phyloP scores from a whole-genome alignment of 2,329 filamentous ascomycete genomes.

The Graphium sp. region DNA sequence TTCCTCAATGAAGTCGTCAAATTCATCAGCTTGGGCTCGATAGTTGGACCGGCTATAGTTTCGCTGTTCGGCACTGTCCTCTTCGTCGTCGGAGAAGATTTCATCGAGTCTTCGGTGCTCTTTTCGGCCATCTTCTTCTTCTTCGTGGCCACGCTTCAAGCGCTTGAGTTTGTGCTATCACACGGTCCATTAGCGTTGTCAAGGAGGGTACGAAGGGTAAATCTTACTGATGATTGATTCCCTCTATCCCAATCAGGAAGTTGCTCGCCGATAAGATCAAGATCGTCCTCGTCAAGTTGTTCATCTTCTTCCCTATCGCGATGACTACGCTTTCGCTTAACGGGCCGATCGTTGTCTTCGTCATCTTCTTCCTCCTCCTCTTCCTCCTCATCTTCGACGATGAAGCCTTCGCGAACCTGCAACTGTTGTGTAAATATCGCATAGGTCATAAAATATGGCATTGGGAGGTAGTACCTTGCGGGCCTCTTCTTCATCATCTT shows the following conservation, averaged over 20 bases:
- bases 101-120: constrained; percentile 65
- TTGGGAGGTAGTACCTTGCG: constrained; percentile 36
- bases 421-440: constrained; percentile 24
- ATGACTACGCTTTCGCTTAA: constrained; percentile 61
- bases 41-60: constrained; percentile 32
- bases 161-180: constrained; percentile 85
- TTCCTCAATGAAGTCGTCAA: constrained; percentile 94
- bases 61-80: constrained; percentile 44
- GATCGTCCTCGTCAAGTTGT: constrained; percentile 85
- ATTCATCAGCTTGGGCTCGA: constrained; percentile 56
- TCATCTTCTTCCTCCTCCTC: constrained; percentile 54
- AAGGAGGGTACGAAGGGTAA: no score
- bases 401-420: constrained; percentile 90
- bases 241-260: constrained; percentile 45
- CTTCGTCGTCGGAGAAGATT: constrained; percentile 93
- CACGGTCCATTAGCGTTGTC: no score
- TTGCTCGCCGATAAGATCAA: constrained; percentile 83
- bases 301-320: constrained; percentile 70
- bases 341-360: constrained; percentile 35
- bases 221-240: constrained; percentile 49
- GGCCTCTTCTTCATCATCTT: constrained; percentile 82
- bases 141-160: constrained; percentile 77
- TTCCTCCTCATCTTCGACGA: constrained; percentile 81
- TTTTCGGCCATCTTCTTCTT: constrained; percentile 47
- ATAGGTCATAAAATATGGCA: constrained; percentile 7